These are phyloP conservation scores for Sinapis alba DNA, from an alignment of 441 rosid genomes.

Conservation along the genomic window DNA sequence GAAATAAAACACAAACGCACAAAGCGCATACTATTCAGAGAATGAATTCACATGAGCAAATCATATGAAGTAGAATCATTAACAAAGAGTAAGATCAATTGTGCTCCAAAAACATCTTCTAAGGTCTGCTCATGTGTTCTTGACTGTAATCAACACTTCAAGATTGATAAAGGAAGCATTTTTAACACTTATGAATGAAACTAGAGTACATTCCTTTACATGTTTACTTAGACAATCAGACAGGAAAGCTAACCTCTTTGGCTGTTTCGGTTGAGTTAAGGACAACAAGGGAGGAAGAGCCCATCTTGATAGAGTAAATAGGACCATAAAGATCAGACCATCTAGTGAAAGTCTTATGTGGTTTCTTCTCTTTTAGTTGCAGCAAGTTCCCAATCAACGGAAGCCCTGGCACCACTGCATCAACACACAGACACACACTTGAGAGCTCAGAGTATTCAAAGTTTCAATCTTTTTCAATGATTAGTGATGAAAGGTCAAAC, in stretches of 20 bases:
- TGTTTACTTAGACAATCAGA: conserved; percentile 6
- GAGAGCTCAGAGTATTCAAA: conserved; percentile 8
- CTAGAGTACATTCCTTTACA: not conserved
- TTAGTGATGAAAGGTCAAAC: not conserved
- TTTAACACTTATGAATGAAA: not conserved
- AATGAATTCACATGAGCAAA: conserved; percentile 4
- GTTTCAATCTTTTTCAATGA: not conserved
- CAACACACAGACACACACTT: conserved; percentile 9
- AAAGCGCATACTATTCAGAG: not conserved
- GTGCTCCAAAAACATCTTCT: not conserved
- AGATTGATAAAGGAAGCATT: conserved; percentile 6
- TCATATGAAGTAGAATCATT: not conserved
- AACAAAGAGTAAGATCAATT: not conserved
- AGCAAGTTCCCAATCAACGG: conserved; percentile 83
- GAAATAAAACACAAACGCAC: conserved; percentile 31
- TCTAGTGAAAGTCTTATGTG: conserved; percentile 68
- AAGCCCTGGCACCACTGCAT: conserved; percentile 75
- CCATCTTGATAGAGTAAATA: conserved; percentile 75
- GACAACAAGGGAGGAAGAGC: conserved; percentile 67
- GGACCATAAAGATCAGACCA: conserved; percentile 92
- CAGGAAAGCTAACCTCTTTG: conserved; percentile 60
- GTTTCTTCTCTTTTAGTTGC: conserved; percentile 88
- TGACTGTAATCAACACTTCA: not conserved
- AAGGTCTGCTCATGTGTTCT: not conserved
- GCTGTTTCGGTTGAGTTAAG: conserved; percentile 69